Base-by-base conservation (phyloP, 805 yeast genomes). In the Grigorovia jiainica region DNA sequence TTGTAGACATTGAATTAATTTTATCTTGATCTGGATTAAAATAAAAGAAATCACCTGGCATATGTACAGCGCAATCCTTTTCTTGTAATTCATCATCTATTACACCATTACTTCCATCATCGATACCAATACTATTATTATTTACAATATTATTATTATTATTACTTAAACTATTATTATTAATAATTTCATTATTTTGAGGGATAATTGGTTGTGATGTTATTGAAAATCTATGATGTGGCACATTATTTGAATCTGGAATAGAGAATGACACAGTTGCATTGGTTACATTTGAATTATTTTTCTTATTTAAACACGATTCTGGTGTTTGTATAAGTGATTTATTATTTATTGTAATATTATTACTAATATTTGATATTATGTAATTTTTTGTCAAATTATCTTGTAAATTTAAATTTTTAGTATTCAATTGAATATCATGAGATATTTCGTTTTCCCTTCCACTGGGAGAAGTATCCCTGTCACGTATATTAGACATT, bases 201-300 rank as follows among this genome's bases (percentile, higher is more conserved):
- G 15, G 39, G 10, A 3, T 23, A 4, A 18, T 27, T 33, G 79
- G 76, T 46, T 72, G 64, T 1, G 76, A 71, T 36, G 76, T 70
- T 40, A 76, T 75, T 1, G 80, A 75, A n/a, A 78, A 77, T 43
- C 82, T 59, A 48, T 76, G 77, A 38, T 57, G 61, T 2, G 61
- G 53, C 1, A 66, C 56, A 47, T 71, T 72, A 19, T 66, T 69
- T 19, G 57, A 55, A 16, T 38, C 34, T 17, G 35, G 40, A 6
- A 41, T 41, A 19, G 23, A 31, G 21, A 41, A 41, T 5, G 44
- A 41, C 2, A 41, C 44, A 20, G 36, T 27, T 3, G 40, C 34
- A n/a, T 13, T 20, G 4, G 40, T 10, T 3, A 7, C 38, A 31
- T 13, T 20, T 6, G 29, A 21, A 10, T 27, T 7, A 25, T 25